phyloP scores from a whole-genome alignment of 2,329 filamentous ascomycete genomes.

The Pyricularia pennisetigena region DNA sequence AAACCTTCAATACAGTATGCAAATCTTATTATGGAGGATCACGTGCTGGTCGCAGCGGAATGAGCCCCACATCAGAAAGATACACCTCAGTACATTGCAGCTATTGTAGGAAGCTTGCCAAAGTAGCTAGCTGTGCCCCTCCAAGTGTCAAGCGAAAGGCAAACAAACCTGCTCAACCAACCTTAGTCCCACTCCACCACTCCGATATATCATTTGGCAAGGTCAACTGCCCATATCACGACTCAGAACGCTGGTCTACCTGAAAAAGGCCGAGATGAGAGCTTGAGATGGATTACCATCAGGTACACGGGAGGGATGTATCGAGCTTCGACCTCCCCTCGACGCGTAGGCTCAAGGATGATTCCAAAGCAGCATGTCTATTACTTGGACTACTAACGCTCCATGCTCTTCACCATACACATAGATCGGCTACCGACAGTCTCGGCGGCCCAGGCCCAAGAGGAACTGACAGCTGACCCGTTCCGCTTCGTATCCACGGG shows the following conservation, averaged over 20 bases:
- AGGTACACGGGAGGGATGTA: constrained; percentile 48
- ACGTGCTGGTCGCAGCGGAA: not conserved
- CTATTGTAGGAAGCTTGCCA: not conserved
- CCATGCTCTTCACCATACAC: constrained; percentile 27
- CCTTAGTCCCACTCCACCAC: not conserved
- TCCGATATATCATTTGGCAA: not conserved
- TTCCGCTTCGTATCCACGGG: constrained; percentile 46
- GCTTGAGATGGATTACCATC: constrained; percentile 32
- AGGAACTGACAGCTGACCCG: constrained; percentile 43
- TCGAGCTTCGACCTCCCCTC: constrained; percentile 48
- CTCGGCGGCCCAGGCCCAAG: constrained; percentile 63
- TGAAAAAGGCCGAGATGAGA: not conserved
- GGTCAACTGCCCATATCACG: not conserved
- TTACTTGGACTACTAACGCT: constrained; percentile 8
- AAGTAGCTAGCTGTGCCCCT: not conserved
- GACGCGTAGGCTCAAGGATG: constrained; percentile 33
- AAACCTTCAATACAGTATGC: no score
- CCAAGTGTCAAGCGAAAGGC: not conserved
- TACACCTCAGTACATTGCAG: not conserved
- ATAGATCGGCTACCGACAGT: constrained; percentile 73
- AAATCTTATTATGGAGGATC: not conserved
- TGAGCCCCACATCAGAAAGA: not conserved
- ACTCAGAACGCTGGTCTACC: not conserved
- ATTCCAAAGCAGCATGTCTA: not conserved
- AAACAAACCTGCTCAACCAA: not conserved